These are phyloP conservation scores for Penicillium glabrum DNA, from an alignment of 2,329 filamentous ascomycete species.

Conservation along the genomic window DNA sequence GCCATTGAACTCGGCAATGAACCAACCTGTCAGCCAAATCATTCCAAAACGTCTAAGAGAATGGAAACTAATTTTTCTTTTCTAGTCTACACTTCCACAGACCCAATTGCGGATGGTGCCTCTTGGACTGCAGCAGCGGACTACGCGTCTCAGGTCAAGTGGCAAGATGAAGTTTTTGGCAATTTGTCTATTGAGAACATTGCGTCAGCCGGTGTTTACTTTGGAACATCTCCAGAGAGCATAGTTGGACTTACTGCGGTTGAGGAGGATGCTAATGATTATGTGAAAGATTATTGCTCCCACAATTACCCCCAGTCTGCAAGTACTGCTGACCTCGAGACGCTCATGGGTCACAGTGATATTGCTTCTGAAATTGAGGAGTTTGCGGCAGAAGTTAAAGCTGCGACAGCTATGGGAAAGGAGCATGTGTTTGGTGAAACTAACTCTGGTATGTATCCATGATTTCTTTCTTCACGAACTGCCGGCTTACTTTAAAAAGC, in stretches of 20 bases:
- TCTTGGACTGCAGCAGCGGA: constrained; percentile 35
- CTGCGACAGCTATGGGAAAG: constrained; percentile 41
- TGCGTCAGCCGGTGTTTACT: constrained; percentile 39
- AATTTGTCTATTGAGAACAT: constrained; percentile 28
- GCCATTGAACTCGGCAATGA: constrained; percentile 61
- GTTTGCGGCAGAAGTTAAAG: constrained; percentile 44
- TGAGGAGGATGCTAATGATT: constrained; percentile 39
- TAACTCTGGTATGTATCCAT: constrained; percentile 44
- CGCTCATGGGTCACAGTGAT: constrained; percentile 48
- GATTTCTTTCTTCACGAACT: background rate
- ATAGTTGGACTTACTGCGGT: constrained; percentile 36
- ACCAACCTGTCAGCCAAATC: constrained; percentile 49
- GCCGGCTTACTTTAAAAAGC: constrained; percentile 16
- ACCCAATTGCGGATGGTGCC: constrained; percentile 25
- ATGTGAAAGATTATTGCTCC: constrained; percentile 46
- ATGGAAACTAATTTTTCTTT: background rate
- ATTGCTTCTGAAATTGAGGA: constrained; percentile 42
- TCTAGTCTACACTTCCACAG: constrained; percentile 24
- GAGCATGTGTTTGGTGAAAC: constrained; percentile 53
- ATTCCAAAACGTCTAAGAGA: background rate
- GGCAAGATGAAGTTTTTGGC: constrained; percentile 33
- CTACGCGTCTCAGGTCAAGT: constrained; percentile 31
- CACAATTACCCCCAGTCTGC: constrained; percentile 51
- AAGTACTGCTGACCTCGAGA: constrained; percentile 39
- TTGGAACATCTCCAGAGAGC: constrained; percentile 36